These are phyloP conservation scores for Aphanomyces stellatus DNA, from an alignment of 352 stramenopile genomes.

Conservation along the genomic window DNA sequence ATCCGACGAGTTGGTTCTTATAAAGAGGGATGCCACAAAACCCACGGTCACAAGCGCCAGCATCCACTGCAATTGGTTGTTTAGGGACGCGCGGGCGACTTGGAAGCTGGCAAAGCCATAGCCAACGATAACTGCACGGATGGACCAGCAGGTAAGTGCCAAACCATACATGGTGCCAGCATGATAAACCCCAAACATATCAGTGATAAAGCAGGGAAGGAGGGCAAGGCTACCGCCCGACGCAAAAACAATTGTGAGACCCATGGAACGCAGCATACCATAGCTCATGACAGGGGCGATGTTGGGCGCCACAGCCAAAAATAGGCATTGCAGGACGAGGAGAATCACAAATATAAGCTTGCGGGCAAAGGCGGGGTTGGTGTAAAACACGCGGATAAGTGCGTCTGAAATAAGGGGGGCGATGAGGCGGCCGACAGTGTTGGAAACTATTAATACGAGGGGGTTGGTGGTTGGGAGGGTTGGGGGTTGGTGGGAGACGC, in stretches of 20 bases:
- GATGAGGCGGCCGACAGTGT: not conserved
- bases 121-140: not conserved
- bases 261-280: conserved; percentile 2
- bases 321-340: not conserved
- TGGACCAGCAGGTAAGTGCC: conserved; percentile 15
- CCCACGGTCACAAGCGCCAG: not conserved
- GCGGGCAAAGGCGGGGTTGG: conserved; percentile 11
- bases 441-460: not conserved
- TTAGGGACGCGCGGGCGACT: not conserved
- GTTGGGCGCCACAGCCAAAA: not conserved
- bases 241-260: not conserved
- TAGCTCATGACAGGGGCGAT: not conserved
- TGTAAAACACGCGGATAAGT: conserved; percentile 15
- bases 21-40: conserved; percentile 4
- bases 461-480: not conserved
- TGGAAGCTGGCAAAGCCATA: not conserved
- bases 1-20: conserved; percentile 13
- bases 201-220: conserved; percentile 19
- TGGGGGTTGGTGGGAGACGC: not conserved
- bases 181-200: conserved; percentile 25
- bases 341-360: conserved; percentile 8
- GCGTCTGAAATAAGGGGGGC: not conserved
- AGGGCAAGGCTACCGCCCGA: conserved; percentile 8
- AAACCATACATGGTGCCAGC: conserved; percentile 22
- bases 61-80: not conserved